Conservation (phyloP, 352 stramenopile species). For the Pythium monospermum region DNA sequence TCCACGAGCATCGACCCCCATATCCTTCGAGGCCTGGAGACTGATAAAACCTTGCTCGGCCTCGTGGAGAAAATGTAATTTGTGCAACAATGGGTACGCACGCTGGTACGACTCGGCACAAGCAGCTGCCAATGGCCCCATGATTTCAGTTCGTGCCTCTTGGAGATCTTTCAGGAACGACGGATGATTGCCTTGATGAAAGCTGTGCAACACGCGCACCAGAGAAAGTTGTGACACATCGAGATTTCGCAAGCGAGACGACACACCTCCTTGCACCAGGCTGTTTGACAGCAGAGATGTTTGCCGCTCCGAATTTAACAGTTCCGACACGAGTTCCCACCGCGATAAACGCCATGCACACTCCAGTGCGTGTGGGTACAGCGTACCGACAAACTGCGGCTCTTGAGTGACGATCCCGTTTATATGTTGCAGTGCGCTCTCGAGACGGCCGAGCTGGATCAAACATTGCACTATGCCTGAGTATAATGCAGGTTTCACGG, state of each 20-base stretch:
- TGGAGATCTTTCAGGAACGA: slow-evolving; percentile 58
- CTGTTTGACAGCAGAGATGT: slow-evolving; percentile 42
- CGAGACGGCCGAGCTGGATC: slow-evolving; percentile 78
- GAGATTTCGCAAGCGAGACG: slow-evolving; percentile 50
- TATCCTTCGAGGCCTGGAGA: slow-evolving; percentile 3
- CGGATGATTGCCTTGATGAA: slow-evolving; percentile 50
- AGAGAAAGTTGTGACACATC: slow-evolving; percentile 73
- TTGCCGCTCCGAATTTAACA: slow-evolving; percentile 73
- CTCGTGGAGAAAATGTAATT: slow-evolving; percentile 46
- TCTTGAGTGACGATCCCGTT: slow-evolving; percentile 81
- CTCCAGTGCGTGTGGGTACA: slow-evolving; percentile 80
- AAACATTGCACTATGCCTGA: slow-evolving; percentile 77
- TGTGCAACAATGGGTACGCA: slow-evolving; percentile 36
- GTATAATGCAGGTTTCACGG: slow-evolving; percentile 71
- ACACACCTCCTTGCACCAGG: slow-evolving; percentile 25
- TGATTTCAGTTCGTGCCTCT: slow-evolving; percentile 46
- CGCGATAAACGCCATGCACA: slow-evolving; percentile 83
- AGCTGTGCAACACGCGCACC: slow-evolving; percentile 75
- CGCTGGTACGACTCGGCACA: slow-evolving; percentile 44
- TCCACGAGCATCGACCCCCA: slow-evolving; percentile 6
- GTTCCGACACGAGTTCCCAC: slow-evolving; percentile 73
- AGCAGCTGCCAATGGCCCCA: slow-evolving; percentile 35
- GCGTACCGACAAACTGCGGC: slow-evolving; percentile 64
- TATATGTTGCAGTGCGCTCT: slow-evolving; percentile 83
- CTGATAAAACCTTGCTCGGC: slow-evolving; percentile 30